phyloP scores from a whole-genome alignment of 2,329 filamentous ascomycete species.

The Pezicula neosporulosa region DNA sequence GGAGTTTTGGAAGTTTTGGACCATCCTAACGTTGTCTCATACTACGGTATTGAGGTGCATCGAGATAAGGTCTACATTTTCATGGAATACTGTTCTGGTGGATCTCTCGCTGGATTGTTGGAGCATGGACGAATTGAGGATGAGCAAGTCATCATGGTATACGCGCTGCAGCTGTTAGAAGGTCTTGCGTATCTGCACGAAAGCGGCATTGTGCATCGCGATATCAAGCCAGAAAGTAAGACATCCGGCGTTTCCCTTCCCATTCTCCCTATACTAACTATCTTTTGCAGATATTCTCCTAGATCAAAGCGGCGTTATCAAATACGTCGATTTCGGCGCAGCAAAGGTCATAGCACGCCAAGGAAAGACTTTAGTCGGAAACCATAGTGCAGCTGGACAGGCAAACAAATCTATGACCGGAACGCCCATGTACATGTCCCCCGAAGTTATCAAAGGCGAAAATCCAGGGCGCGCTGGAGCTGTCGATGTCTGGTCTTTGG shows the following conservation, averaged over 20 bases:
- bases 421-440: constrained; percentile 99
- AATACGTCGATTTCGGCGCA: constrained; percentile 97
- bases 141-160: constrained; percentile 96
- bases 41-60: constrained; percentile 97
- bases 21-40: constrained; percentile 96
- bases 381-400: constrained; percentile 50
- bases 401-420: constrained; percentile 92
- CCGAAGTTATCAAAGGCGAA: constrained; percentile 93
- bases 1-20: constrained; percentile 91
- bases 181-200: constrained; percentile 92
- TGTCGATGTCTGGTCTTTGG: constrained; percentile 93
- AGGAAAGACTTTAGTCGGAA: constrained; percentile 76
- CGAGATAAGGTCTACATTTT: constrained; percentile 99
- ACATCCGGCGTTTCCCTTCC: constrained; percentile 19
- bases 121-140: constrained; percentile 98
- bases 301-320: constrained; percentile 97
- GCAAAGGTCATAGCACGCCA: constrained; percentile 95
- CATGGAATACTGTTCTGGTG: constrained; percentile 98
- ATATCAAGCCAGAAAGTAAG: constrained; percentile 96
- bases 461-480: constrained; percentile 76
- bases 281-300: constrained; percentile 73
- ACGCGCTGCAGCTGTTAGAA: constrained; percentile 89
- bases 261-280: constrained; percentile 5
- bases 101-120: constrained; percentile 82
- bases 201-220: constrained; percentile 86